Base-by-base conservation (phyloP, 106 monocot genomes). In the Chionographis japonica region DNA sequence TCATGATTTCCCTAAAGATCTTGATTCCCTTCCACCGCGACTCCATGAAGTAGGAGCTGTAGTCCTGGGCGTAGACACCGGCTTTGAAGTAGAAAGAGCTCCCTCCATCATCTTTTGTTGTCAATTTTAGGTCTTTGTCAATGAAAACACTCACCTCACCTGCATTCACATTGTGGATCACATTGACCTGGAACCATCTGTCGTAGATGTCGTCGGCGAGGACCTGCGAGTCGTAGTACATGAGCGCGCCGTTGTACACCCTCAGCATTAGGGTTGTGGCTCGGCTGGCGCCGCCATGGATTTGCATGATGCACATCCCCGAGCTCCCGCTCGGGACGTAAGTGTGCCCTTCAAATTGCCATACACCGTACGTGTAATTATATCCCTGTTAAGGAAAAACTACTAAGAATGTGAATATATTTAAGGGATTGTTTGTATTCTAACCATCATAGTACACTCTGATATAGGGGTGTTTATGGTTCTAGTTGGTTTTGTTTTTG, bases 291-390 rank as follows among this genome's bases (percentile, higher is more conserved):
- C 60, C 56, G 3, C 71, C 37, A 15, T 61, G 67, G 43, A 82
- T 52, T 40, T 82, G 81, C 73, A 82, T 68, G 40, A 82, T 53
- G 3, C 72, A 68, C 8, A 39, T 56, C 0, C 76, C 76, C 2
- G 76, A 68, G 4, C 77, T 82, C 35, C 72, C 77, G 0, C 4
- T 15, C 3, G 81, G 72, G 39, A 76, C 68, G 42, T 19, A 82
- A 8, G 6, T 39, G 7, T 77, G 52, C 0, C 68, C 77, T 63
- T 82, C 81, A 49, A 81, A 81, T 19, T 81, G 75, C 81, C 81
- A 81, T 3, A 81, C 60, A 12, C 75, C 72, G 10, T 19, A 43
- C 4, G 66, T 37, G 53, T 81, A 81, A 13, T 66, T 71, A 38
- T 76, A 70, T 5, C 72, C 68, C 73, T 76, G 61, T 51, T 62